Percentiles rank a stretch among this genome's conserved stretches.
These are phyloP conservation scores for Ambrosia trifida DNA, from an alignment of 129 eudicot genomes.

Conservation along the genomic window DNA sequence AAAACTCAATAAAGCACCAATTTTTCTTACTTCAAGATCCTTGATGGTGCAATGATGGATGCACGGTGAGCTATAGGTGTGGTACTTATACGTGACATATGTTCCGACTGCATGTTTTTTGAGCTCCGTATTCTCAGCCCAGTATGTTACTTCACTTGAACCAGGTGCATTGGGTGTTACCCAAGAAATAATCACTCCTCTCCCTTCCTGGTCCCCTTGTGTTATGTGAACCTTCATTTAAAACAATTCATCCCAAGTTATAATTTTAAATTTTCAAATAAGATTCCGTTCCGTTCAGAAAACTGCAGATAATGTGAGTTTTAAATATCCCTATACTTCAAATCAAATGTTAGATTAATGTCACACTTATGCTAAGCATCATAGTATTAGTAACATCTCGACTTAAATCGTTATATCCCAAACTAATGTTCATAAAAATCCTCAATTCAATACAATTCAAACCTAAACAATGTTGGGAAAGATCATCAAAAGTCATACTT, in stretches of 20 bases:
- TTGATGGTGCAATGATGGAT: slow-evolving; percentile 87
- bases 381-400: no score
- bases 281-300: no score
- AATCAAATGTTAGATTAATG: no score
- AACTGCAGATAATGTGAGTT: no score
- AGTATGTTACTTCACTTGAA: slow-evolving; percentile 57
- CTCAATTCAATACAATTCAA: no score
- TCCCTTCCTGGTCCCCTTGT: no score
- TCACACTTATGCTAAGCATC: no score
- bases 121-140: slow-evolving; percentile 53
- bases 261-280: background rate
- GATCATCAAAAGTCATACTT: no score
- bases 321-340: no score
- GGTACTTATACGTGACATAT: slow-evolving; percentile 62
- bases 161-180: slow-evolving; percentile 74
- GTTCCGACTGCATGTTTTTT: slow-evolving; percentile 48
- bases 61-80: slow-evolving; percentile 84
- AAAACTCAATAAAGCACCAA: slow-evolving; percentile 8
- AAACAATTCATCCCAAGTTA: slow-evolving; percentile 6
- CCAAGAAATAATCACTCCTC: slow-evolving; percentile 79
- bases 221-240: slow-evolving; percentile 77
- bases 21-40: slow-evolving; percentile 49
- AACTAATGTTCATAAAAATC: no score
- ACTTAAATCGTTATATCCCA: no score
- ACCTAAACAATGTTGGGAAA: no score